These are phyloP conservation scores for Sporothrix euskadiensis DNA, from an alignment of 2,329 filamentous ascomycete species.

Conservation along the genomic window DNA sequence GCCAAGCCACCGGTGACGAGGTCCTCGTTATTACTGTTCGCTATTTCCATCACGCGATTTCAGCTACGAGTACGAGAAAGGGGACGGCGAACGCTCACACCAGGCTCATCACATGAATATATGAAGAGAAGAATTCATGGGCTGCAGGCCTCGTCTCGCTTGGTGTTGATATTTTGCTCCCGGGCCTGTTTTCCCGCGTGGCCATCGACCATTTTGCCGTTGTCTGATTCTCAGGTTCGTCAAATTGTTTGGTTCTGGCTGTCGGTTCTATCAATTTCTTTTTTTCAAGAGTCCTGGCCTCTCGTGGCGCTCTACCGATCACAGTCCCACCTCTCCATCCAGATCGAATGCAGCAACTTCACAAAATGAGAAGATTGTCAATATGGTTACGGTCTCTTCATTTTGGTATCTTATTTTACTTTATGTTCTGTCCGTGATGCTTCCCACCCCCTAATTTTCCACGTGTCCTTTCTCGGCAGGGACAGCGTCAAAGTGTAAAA, in stretches of 20 bases:
- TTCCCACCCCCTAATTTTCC: constrained; percentile 13
- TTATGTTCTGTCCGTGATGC: not conserved
- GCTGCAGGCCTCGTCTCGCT: not conserved
- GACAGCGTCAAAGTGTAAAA: not conserved
- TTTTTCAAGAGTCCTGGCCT: not conserved
- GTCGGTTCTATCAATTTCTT: not conserved
- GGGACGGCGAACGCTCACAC: not conserved
- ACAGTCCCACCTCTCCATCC: constrained; percentile 15
- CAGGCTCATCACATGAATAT: not conserved
- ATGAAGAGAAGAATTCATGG: not conserved
- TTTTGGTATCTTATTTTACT: not conserved
- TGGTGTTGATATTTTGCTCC: not conserved
- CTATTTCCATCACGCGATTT: constrained; percentile 10
- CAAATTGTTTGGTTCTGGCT: not conserved
- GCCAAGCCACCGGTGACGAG: too few relatives aligned
- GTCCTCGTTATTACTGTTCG: not conserved
- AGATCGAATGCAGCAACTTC: not conserved
- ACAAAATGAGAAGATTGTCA: not conserved
- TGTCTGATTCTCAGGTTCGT: not conserved
- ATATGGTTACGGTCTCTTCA: not conserved
- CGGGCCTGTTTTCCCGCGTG: not conserved
- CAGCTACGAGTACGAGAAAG: not conserved
- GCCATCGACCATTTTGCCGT: not conserved
- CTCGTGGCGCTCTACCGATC: not conserved
- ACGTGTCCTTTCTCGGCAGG: constrained; percentile 18